Base-by-base conservation (phyloP, 225 moss, liverwort and hornwort genomes). In the Polytrichum formosum region DNA sequence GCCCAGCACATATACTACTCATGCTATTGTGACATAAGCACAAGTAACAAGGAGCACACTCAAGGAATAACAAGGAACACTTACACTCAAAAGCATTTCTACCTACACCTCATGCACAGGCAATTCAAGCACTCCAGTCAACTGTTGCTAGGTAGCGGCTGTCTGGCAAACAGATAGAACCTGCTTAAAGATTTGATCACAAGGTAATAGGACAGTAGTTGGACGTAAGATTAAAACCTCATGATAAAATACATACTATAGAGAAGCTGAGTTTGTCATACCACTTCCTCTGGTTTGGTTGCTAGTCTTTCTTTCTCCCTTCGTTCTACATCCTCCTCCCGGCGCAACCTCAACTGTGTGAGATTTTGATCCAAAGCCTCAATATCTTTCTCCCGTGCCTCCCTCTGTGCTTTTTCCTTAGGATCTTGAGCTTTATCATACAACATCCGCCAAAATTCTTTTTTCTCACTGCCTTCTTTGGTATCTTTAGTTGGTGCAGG, bases 211-310 rank as follows among this genome's bases (percentile, higher is more conserved):
- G 35, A 35, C 35, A 35, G 35, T 35, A 35, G 35, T 35, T 35
- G 9, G 35, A 35, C 35, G 9, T 9, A 33, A 35, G 35, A 35
- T 35, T 35, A 56, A n/a, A n/a, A 56, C 20, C 56, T 56, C 56
- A 56, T 2, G 10, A 21, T 21, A 56, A 56, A 58, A 37, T 46
- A 33, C 20, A 23, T 37, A 33, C n/a, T 6, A 66, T 70, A 21
- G 16, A 30, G 3, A 67, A 17, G 6, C 16, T 18, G 54, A 26
- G 53, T 67, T 26, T 26, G 26, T 2, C 76, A 53, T 66, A 88
- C 87, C 84, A 81, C 71, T 77, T 81, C 81, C 64, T 81, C 73
- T 65, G 65, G 75, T 76, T 76, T 84, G 62, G 73, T 82, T 73
- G 77, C 68, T 71, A 77, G 55, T 73, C 84, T 82, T 73, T 79